Evolutionary conservation across 1,139 yeast genomes (phyloP).

Genomic region (Kodamaea plutei): DNA sequence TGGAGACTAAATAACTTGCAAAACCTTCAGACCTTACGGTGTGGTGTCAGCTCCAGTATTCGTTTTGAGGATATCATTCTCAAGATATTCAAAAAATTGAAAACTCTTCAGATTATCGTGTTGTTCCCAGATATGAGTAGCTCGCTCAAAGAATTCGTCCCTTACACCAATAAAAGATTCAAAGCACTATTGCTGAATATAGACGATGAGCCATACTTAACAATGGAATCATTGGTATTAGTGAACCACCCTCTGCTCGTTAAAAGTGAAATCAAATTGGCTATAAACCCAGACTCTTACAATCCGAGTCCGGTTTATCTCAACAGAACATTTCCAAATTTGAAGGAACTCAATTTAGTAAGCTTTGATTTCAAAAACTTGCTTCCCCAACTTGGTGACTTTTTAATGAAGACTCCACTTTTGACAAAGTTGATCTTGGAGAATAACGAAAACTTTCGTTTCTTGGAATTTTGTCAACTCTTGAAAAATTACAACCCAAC

Average conservation of each 20-base stretch:
- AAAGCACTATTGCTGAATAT: constrained; percentile 7
- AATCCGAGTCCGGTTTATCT: constrained; percentile 26
- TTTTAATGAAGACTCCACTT: constrained; percentile 18
- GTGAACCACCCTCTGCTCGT: constrained; percentile 27
- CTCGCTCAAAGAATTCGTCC: constrained; percentile 17
- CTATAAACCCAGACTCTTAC: constrained; percentile 18
- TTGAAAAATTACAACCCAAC: constrained; percentile 27
- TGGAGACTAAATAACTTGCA: constrained; percentile 26
- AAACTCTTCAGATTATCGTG: constrained; percentile 14
- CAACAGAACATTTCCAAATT: constrained; percentile 18
- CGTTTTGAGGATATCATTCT: constrained; percentile 21
- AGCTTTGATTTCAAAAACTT: constrained; percentile 30
- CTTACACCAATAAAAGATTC: constrained; percentile 20
- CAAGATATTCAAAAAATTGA: constrained; percentile 26
- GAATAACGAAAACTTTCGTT: constrained; percentile 28
- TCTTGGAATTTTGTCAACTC: constrained; percentile 28
- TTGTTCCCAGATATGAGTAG: constrained; percentile 16
- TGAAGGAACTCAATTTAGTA: constrained; percentile 25
- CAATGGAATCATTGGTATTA: constrained; percentile 20
- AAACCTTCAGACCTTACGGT: constrained; percentile 18
- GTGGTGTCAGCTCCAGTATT: constrained; percentile 27
- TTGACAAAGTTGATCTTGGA: constrained; percentile 29
- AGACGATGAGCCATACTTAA: constrained; percentile 2
- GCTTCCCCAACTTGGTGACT: constrained; percentile 28
- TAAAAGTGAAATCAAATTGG: constrained; percentile 8